Evolutionary conservation across 805 yeast species (phyloP).

Genomic region (Osmozyma mogii): DNA sequence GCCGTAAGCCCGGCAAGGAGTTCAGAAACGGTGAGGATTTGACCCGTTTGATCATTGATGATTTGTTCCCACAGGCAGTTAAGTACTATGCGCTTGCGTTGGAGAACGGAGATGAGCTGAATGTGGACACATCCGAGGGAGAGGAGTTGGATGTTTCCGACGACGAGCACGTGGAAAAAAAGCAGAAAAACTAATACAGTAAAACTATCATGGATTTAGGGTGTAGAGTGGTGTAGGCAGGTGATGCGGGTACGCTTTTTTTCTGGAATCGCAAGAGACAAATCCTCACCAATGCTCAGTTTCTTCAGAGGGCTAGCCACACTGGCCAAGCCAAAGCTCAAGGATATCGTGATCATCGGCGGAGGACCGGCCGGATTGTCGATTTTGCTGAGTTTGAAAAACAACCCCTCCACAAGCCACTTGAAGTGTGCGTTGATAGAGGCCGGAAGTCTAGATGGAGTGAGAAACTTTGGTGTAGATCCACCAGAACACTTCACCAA

Average conservation of each 20-base stretch:
- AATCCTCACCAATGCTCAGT: too few species aligned
- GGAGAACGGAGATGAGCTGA: conserved; percentile 50
- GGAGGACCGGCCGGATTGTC: conserved; percentile 98
- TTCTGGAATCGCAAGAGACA: too few species aligned
- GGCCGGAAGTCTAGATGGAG: conserved; percentile 49
- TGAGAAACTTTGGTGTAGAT: conserved; percentile 36
- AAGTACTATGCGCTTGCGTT: conserved; percentile 73
- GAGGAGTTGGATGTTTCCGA: conserved; percentile 48
- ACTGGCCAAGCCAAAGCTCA: conserved; percentile 7
- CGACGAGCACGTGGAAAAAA: conserved; percentile 32
- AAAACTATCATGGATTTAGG: too few species aligned
- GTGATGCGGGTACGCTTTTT: too few species aligned
- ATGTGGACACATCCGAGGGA: conserved; percentile 39
- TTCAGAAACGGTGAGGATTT: conserved; percentile 74
- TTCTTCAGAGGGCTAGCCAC: background rate
- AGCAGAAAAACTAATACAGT: conserved; percentile 4
- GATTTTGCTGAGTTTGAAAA: conserved; percentile 70
- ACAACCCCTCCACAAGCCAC: conserved; percentile 51
- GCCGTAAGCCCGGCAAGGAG: conserved; percentile 66
- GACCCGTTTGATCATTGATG: conserved; percentile 66
- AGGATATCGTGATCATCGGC: conserved; percentile 82
- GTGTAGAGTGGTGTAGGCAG: too few species aligned
- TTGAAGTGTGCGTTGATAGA: conserved; percentile 68
- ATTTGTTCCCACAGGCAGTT: conserved; percentile 77
- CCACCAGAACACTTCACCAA: conserved; percentile 58